Conservation (phyloP, 1,139 yeast genomes). For the Pichia sp. region DNA sequence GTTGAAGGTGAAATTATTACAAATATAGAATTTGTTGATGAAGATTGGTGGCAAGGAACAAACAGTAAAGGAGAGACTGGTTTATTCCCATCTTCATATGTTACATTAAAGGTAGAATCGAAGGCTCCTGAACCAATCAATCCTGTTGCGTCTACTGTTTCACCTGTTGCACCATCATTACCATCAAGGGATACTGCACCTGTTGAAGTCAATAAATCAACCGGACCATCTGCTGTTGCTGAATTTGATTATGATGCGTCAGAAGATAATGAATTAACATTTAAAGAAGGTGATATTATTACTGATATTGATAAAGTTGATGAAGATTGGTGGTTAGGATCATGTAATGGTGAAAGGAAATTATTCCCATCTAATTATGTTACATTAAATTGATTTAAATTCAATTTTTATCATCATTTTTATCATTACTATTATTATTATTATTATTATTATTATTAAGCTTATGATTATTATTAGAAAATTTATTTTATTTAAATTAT, state of each 20-base stretch:
- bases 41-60: conserved; percentile 80
- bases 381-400: conserved; percentile 28
- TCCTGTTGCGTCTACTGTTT: too few relatives aligned
- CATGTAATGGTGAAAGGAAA: conserved; percentile 67
- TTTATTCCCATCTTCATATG: conserved; percentile 70
- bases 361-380: conserved; percentile 93
- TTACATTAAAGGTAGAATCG: conserved; percentile 35
- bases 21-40: conserved; percentile 65
- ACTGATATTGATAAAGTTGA: conserved; percentile 82
- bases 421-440: conserved; percentile 16
- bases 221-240: conserved; percentile 60
- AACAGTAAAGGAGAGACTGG: conserved; percentile 56
- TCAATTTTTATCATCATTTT: neutral
- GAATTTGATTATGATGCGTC: conserved; percentile 83
- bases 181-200: conserved; percentile 20
- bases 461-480: neutral
- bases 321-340: conserved; percentile 97
- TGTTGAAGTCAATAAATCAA: conserved; percentile 14
- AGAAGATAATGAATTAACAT: conserved; percentile 83
- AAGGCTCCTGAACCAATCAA: conserved; percentile 21
- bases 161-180: conserved; percentile 16
- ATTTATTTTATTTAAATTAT: neutral
- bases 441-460: too few relatives aligned
- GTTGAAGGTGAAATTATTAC: conserved; percentile 59
- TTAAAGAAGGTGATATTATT: conserved; percentile 76